Evolutionary conservation across 305 asterid species (phyloP), one percentile per base, ranked within the genome.

Genomic region (Plantago lanceolata): DNA sequence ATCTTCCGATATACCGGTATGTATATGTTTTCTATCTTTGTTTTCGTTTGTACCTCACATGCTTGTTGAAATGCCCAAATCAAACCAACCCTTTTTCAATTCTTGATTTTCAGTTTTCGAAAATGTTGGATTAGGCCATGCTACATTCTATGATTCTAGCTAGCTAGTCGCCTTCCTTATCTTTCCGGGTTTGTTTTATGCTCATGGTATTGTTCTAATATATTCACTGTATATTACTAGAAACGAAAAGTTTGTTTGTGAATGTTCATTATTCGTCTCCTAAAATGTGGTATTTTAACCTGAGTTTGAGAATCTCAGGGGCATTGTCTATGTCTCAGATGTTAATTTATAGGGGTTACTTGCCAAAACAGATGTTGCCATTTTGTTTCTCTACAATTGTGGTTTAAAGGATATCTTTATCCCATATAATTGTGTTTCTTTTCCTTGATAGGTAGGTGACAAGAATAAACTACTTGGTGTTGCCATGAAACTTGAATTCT

Each of bases 41-140:
- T 17, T 60, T 37, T 11, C 3, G 67, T 18, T 18, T 35, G 69
- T 5, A 47, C 47, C 44, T 60, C n/a, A 67, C 51, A 61, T 57
- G 76, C 56, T 75, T 70, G 88, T 61, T 71, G 63, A 69, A 68
- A 82, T 84, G 83, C 73, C 78, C 43, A 47, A n/a, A n/a, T n/a
- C n/a, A n/a, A n/a, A 3, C 16, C 55, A 75, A 74, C 47, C 17
- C 26, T 14, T 51, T 57, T 47, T 9, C n/a, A 4, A 40, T 59
- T 59, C 51, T 59, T 59, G 19, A 11, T 6, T 14, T 29, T 56
- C 45, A 56, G 24, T 29, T 35, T 56, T 5, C 37, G 11, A 40
- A 35, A 2, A 6, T 35, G 45, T 11, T 40, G 45, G 11, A 35
- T 35, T 35, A 6, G 44, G 45, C 3, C 2, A 9, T 40, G 3